Evolutionary conservation across 2,329 filamentous ascomycete genomes (phyloP).

Genomic region (Aspergillus quadricinctus): DNA sequence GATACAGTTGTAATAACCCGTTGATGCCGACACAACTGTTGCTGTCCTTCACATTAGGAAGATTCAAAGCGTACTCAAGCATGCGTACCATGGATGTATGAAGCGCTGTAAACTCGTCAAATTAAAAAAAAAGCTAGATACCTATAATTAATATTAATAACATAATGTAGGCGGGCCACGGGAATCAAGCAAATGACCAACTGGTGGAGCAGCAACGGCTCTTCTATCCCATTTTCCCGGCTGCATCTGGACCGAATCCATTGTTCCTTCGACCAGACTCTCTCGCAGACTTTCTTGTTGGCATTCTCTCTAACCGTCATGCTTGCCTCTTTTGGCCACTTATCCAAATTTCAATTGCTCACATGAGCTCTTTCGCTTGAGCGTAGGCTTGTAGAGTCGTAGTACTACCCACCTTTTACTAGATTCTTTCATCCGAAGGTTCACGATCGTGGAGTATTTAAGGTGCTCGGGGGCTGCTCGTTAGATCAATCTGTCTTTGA

Average conservation of each 20-base stretch:
- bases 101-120: background rate
- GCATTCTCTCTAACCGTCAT: conserved; percentile 9
- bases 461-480: background rate
- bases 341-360: conserved; percentile 12
- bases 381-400: conserved; percentile 1
- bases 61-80: no score
- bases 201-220: conserved; percentile 1
- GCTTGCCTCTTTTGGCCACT: conserved; percentile 4
- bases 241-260: conserved; percentile 7
- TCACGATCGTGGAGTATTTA: conserved; percentile 15
- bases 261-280: background rate
- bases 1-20: background rate
- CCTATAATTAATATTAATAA: no score
- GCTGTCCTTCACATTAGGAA: no score
- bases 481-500: background rate
- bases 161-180: conserved; percentile 4
- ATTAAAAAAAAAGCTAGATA: background rate
- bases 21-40: no score
- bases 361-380: conserved; percentile 14
- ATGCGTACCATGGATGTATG: background rate
- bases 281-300: conserved; percentile 3
- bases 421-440: background rate
- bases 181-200: conserved; percentile 12
- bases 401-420: background rate
- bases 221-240: background rate